These are phyloP conservation scores for Nicotiana undulata DNA, from an alignment of 257 asterid species.

Conservation along the genomic window DNA sequence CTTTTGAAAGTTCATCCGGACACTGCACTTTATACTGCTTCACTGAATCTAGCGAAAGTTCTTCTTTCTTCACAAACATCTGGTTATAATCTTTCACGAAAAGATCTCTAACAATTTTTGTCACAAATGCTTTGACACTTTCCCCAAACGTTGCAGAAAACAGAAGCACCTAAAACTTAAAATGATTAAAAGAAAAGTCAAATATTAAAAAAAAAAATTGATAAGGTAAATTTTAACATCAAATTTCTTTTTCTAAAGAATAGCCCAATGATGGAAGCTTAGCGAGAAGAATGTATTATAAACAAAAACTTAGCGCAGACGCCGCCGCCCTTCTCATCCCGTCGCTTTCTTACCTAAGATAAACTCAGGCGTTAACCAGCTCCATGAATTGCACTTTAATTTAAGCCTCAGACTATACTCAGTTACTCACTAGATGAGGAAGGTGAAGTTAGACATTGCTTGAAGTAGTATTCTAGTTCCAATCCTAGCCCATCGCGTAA, in stretches of 20 bases:
- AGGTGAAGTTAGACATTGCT: background rate
- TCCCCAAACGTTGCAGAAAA: conserved; percentile 72
- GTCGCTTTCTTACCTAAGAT: background rate
- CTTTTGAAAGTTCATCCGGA: conserved; percentile 82
- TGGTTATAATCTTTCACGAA: conserved; percentile 63
- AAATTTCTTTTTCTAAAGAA: background rate
- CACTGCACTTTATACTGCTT: conserved; percentile 70
- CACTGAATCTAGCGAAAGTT: conserved; percentile 36
- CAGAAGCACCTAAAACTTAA: conserved; percentile 32
- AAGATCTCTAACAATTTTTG: conserved; percentile 30
- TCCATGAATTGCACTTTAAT: background rate
- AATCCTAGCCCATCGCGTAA: background rate
- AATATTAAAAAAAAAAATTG: no score
- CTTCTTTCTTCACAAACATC: conserved; percentile 58
- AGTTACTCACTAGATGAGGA: background rate
- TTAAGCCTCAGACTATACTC: background rate
- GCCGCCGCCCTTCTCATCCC: background rate
- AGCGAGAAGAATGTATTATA: background rate
- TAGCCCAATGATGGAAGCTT: background rate
- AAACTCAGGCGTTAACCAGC: background rate
- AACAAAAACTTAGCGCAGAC: background rate
- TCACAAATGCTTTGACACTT: conserved; percentile 53
- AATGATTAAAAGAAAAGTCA: background rate
- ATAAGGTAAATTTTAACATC: background rate
- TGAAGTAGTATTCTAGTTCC: background rate